These are phyloP conservation scores for Zygosaccharomyces pseudobailii DNA, from an alignment of 1,139 yeast genomes.

Conservation along the genomic window DNA sequence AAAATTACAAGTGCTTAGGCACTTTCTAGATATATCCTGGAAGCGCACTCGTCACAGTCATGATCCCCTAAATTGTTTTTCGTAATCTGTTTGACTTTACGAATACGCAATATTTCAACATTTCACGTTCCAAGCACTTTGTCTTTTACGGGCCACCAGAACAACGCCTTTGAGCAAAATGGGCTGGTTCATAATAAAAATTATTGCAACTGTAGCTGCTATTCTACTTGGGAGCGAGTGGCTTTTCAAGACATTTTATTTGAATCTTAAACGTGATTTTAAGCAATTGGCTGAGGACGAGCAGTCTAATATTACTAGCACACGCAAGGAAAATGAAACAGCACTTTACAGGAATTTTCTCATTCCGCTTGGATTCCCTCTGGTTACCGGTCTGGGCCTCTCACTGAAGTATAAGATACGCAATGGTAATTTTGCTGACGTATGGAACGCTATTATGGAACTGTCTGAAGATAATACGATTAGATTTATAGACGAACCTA, in stretches of 20 bases:
- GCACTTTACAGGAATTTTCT: constrained; percentile 62
- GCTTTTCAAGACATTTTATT: constrained; percentile 18
- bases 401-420: constrained; percentile 59
- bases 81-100: not conserved
- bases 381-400: constrained; percentile 62
- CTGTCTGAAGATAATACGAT: constrained; percentile 19
- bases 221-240: constrained; percentile 16
- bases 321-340: constrained; percentile 54
- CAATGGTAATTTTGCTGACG: constrained; percentile 63
- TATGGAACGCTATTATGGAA: constrained; percentile 47
- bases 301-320: constrained; percentile 55
- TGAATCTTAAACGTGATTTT: constrained; percentile 45
- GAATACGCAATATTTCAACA: not conserved
- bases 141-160: not conserved
- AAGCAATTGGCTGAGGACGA: constrained; percentile 52
- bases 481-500: constrained; percentile 12
- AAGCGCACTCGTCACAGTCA: not conserved
- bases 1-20: no score
- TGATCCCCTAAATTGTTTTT: not conserved
- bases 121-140: not conserved
- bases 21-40: no score
- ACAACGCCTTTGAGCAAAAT: not conserved
- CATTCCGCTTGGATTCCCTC: constrained; percentile 56
- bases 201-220: constrained; percentile 2
- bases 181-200: constrained; percentile 10